Evolutionary conservation across 1,284 basidiomycete genomes (phyloP).

Genomic region (Pyrrhoderma lamaoense): DNA sequence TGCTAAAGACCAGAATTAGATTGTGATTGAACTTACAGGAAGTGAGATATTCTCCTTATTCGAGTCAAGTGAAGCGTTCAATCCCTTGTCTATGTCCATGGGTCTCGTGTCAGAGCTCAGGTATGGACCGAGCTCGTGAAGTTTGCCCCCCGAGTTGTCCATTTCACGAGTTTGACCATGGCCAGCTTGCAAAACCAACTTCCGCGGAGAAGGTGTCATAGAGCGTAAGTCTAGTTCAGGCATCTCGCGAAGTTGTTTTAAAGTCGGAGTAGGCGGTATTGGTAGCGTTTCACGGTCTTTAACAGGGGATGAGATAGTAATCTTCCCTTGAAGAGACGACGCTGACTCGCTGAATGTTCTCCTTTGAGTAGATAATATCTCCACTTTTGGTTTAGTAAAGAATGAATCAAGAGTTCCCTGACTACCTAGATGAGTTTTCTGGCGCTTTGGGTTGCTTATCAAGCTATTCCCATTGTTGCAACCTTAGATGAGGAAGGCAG

Average conservation of each 20-base stretch:
- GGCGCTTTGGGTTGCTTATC: background rate
- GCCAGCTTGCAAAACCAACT: background rate
- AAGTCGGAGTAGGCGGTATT: slow-evolving; percentile 9
- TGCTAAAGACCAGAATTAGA: no score
- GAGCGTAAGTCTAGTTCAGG: slow-evolving; percentile 13
- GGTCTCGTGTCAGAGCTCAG: no score
- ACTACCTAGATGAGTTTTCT: background rate
- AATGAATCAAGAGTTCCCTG: slow-evolving; percentile 11
- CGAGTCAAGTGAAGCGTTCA: no score
- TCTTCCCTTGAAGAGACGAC: background rate
- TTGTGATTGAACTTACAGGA: no score
- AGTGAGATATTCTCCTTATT: no score
- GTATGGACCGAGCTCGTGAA: no score
- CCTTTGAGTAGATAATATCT: background rate
- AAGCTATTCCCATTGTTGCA: no score
- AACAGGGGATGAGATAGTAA: no score
- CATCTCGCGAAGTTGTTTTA: slow-evolving; percentile 13
- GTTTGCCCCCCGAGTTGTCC: no score
- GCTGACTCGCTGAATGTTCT: background rate
- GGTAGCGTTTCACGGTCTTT: no score
- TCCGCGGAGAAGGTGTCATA: slow-evolving; percentile 16
- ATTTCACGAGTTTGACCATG: background rate
- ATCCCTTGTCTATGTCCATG: no score
- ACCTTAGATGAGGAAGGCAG: no score
- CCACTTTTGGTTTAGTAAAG: background rate